Evolutionary conservation across 345 rosid species (phyloP).

Genomic region (Erodium maritimum): DNA sequence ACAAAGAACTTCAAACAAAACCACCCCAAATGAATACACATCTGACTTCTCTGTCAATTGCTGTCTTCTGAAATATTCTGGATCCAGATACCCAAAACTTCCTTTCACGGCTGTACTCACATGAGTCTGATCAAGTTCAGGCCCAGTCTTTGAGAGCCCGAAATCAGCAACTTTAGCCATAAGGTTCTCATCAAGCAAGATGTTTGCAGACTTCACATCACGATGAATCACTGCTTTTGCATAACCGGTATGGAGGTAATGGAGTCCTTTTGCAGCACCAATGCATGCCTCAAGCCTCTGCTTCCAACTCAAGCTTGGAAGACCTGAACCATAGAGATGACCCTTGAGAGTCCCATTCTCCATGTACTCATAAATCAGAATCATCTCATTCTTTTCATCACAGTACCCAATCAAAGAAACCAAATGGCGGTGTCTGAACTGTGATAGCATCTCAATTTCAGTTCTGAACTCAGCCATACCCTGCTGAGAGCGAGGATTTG

Average conservation of each 20-base stretch:
- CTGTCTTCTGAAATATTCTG: slow-evolving; percentile 84
- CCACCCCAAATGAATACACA: slow-evolving; percentile 89
- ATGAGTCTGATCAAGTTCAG: slow-evolving; percentile 86
- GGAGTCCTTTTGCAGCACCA: slow-evolving; percentile 66
- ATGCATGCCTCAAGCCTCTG: slow-evolving; percentile 57
- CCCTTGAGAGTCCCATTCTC: slow-evolving; percentile 65
- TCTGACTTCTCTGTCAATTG: slow-evolving; percentile 85
- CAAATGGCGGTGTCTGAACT: slow-evolving; percentile 66
- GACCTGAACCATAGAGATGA: slow-evolving; percentile 50
- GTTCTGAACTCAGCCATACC: slow-evolving; percentile 70
- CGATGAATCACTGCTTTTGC: slow-evolving; percentile 67
- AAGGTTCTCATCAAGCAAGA: slow-evolving; percentile 57
- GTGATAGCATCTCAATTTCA: slow-evolving; percentile 72
- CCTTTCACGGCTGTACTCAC: slow-evolving; percentile 96
- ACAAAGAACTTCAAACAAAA: slow-evolving; percentile 78
- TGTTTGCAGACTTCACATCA: slow-evolving; percentile 70
- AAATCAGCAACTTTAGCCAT: slow-evolving; percentile 79
- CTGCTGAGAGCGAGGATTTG: slow-evolving; percentile 60
- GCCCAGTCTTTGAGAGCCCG: slow-evolving; percentile 84
- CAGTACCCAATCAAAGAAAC: slow-evolving; percentile 83
- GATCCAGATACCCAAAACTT: slow-evolving; percentile 85
- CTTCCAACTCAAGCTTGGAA: slow-evolving; percentile 55
- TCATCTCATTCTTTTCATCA: slow-evolving; percentile 66
- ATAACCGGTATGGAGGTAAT: slow-evolving; percentile 62
- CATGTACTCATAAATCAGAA: slow-evolving; percentile 66